These are phyloP conservation scores for Kwoniella bestiolae DNA, from an alignment of 768 basidiomycete species.

Conservation along the genomic window DNA sequence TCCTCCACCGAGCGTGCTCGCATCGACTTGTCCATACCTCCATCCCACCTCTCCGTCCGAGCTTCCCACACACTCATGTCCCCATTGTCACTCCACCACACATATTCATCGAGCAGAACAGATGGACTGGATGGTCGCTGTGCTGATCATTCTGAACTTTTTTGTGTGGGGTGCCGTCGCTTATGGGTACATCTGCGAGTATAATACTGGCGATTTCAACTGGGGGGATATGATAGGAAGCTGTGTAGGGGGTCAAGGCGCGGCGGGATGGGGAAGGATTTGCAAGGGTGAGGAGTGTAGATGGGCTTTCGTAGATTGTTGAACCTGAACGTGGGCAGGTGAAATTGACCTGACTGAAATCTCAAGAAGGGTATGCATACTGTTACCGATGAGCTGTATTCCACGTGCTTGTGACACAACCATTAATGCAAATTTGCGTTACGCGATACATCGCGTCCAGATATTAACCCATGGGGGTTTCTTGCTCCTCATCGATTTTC, in stretches of 20 bases:
- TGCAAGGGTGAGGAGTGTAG: constrained; percentile 11
- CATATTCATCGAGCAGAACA: not conserved
- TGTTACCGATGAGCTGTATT: too few relatives aligned
- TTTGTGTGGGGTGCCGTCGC: constrained; percentile 28
- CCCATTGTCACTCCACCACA: not conserved
- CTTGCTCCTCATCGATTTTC: too few relatives aligned
- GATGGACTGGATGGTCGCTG: constrained; percentile 13
- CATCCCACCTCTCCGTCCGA: not conserved
- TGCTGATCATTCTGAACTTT: constrained; percentile 24
- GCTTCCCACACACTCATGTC: constrained; percentile 4
- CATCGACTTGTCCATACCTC: constrained; percentile 1
- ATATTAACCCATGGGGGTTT: too few relatives aligned
- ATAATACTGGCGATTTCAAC: not conserved
- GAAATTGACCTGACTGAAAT: too few relatives aligned
- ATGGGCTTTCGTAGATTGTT: constrained; percentile 24
- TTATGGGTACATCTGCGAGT: constrained; percentile 17
- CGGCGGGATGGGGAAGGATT: constrained; percentile 9
- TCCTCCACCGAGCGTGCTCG: constrained; percentile 33
- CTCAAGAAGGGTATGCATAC: too few relatives aligned
- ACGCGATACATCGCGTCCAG: too few relatives aligned
- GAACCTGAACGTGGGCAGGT: too few relatives aligned
- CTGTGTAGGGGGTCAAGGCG: not conserved
- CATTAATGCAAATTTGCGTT: too few relatives aligned
- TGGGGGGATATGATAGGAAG: not conserved
- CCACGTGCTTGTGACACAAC: too few relatives aligned